These are phyloP conservation scores for Rhexocercosporidium sp. DNA, from an alignment of 2,329 filamentous ascomycete species.

Conservation along the genomic window DNA sequence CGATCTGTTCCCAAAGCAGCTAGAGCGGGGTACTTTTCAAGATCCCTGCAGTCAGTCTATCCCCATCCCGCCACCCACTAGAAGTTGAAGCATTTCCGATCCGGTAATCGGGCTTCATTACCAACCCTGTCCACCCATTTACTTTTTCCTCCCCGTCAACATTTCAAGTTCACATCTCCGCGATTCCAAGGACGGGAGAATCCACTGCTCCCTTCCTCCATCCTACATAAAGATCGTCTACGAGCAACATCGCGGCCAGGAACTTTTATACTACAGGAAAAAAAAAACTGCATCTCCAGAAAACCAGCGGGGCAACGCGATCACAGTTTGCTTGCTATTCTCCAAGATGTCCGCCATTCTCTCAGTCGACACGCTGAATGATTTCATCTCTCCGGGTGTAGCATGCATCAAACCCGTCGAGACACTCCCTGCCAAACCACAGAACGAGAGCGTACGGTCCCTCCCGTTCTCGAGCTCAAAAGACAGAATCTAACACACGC, in stretches of 20 bases:
- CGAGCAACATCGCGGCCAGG: neutral
- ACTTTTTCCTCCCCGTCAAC: neutral
- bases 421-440: slow-evolving; percentile 72
- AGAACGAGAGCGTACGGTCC: slow-evolving; percentile 46
- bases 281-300: neutral
- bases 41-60: neutral
- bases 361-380: slow-evolving; percentile 94
- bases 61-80: neutral
- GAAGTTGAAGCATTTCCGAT: slow-evolving; percentile 9
- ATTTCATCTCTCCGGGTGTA: slow-evolving; percentile 97
- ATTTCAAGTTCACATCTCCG: neutral
- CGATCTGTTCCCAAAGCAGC: neutral
- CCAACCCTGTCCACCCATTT: slow-evolving; percentile 1
- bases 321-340: slow-evolving; percentile 16
- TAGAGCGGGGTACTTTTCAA: neutral
- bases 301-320: slow-evolving; percentile 20
- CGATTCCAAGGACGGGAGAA: neutral
- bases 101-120: slow-evolving; percentile 15
- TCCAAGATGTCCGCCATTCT: slow-evolving; percentile 91
- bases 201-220: neutral
- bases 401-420: slow-evolving; percentile 98
- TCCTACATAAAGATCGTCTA: neutral
- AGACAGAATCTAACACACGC: slow-evolving; percentile 11
- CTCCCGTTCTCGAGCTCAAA: neutral
- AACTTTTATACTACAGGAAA: neutral